phyloP scores from a whole-genome alignment of 2,329 filamentous ascomycete genomes.

The Penicillium psychrosexuale region DNA sequence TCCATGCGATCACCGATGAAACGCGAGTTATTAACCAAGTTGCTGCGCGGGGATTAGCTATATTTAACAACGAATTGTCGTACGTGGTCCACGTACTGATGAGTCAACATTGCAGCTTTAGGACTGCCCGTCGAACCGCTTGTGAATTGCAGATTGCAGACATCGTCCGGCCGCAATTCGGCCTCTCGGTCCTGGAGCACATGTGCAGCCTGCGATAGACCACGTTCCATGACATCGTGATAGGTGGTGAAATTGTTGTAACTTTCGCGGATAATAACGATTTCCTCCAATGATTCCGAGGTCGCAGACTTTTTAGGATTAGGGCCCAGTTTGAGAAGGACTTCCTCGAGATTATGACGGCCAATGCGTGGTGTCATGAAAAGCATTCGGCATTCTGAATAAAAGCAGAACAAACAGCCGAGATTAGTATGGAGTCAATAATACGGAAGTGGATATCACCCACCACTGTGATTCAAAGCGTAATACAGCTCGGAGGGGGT shows the following conservation, averaged over 20 bases:
- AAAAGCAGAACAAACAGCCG: background rate
- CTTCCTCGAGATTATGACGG: slow-evolving; percentile 58
- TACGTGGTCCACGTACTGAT: slow-evolving; percentile 50
- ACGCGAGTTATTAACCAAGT: slow-evolving; percentile 60
- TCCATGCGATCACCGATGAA: slow-evolving; percentile 74
- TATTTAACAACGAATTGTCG: background rate
- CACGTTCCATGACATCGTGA: slow-evolving; percentile 54
- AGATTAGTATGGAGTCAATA: background rate
- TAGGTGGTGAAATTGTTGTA: slow-evolving; percentile 59
- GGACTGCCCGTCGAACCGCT: slow-evolving; percentile 70
- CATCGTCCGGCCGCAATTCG: slow-evolving; percentile 61
- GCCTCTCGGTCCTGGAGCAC: slow-evolving; percentile 54
- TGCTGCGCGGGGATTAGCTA: slow-evolving; percentile 27
- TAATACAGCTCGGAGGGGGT: slow-evolving; percentile 69
- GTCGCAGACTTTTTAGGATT: slow-evolving; percentile 31
- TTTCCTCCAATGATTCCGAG: slow-evolving; percentile 44
- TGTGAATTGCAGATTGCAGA: slow-evolving; percentile 73
- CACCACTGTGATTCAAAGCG: slow-evolving; percentile 67
- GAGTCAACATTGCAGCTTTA: slow-evolving; percentile 72
- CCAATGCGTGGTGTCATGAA: slow-evolving; percentile 71
- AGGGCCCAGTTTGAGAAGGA: slow-evolving; percentile 54
- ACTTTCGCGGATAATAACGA: slow-evolving; percentile 60
- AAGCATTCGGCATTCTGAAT: slow-evolving; percentile 64
- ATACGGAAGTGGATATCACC: slow-evolving; percentile 20
- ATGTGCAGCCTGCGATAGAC: slow-evolving; percentile 49